phyloP scores from a whole-genome alignment of 163 green algal species.

The Trebouxiophyceae sp. region DNA sequence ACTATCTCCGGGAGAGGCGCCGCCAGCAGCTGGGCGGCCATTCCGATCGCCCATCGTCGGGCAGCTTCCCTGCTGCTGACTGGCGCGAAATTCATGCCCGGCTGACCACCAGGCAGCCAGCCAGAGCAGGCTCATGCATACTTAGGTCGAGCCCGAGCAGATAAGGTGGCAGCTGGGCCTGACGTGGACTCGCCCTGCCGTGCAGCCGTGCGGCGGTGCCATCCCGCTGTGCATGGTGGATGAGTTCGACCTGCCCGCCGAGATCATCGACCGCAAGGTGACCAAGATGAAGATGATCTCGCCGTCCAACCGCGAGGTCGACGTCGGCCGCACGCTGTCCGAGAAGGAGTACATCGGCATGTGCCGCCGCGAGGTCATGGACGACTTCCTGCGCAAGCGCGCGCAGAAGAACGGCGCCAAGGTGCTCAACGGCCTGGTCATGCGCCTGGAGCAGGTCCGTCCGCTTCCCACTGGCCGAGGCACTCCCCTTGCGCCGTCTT shows the following conservation, averaged over 20 bases:
- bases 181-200: too few species aligned
- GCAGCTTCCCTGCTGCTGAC: too few species aligned
- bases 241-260: slow-evolving; percentile 93
- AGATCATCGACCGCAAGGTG: slow-evolving; percentile 94
- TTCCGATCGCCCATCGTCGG: too few species aligned
- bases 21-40: too few species aligned
- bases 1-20: too few species aligned
- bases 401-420: slow-evolving; percentile 77
- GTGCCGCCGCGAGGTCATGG: slow-evolving; percentile 80
- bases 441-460: slow-evolving; percentile 46
- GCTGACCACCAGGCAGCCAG: too few species aligned
- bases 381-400: slow-evolving; percentile 92
- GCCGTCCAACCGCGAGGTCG: slow-evolving; percentile 92
- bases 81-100: too few species aligned
- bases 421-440: slow-evolving; percentile 77
- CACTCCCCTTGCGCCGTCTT: too few species aligned
- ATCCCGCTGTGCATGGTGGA: slow-evolving; percentile 99
- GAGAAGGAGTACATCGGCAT: slow-evolving; percentile 99
- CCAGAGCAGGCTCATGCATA: too few species aligned
- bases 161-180: too few species aligned
- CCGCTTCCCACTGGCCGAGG: not conserved
- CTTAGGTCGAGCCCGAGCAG: too few species aligned
- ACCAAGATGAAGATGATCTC: slow-evolving; percentile 99
- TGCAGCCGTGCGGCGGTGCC: slow-evolving; percentile 93
- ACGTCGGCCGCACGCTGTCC: slow-evolving; percentile 95